Evolutionary conservation across 2,329 filamentous ascomycete species (phyloP).

Genomic region (Cordyceps tenuipes): DNA sequence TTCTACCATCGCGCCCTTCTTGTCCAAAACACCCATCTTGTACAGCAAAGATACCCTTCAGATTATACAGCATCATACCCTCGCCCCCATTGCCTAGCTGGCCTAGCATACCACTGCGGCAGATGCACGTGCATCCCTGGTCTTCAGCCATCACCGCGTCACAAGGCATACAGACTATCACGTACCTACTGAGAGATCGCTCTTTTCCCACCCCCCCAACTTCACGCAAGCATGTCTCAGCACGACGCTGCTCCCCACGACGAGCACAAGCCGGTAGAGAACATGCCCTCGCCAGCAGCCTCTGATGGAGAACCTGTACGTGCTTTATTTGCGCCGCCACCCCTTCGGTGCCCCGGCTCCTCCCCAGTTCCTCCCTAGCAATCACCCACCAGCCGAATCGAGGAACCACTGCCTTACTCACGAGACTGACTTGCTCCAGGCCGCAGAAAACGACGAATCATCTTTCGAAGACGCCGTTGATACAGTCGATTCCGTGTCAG

Average conservation of each 20-base stretch:
- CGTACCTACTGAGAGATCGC: not conserved
- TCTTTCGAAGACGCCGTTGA: slow-evolving; percentile 76
- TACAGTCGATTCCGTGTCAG: slow-evolving; percentile 44
- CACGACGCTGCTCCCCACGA: slow-evolving; percentile 12
- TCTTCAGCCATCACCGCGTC: not conserved
- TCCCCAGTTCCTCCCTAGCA: not conserved
- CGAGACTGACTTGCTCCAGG: slow-evolving; percentile 17
- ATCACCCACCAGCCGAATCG: not conserved
- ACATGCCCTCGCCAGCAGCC: not conserved
- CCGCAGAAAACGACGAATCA: slow-evolving; percentile 27
- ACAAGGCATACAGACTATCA: not conserved
- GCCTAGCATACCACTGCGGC: slow-evolving; percentile 4
- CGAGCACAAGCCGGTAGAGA: slow-evolving; percentile 4
- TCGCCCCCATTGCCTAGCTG: slow-evolving; percentile 5
- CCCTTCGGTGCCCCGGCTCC: not conserved
- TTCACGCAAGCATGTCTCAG: slow-evolving; percentile 16
- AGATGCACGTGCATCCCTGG: slow-evolving; percentile 6
- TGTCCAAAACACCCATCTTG: slow-evolving; percentile 1
- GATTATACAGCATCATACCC: slow-evolving; percentile 3
- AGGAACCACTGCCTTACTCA: slow-evolving; percentile 6
- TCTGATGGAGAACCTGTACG: slow-evolving; percentile 5
- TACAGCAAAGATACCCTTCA: slow-evolving; percentile 9
- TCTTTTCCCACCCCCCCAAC: not conserved
- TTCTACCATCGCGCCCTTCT: not conserved
- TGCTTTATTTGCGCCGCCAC: not conserved